These are phyloP conservation scores for Avena atlantica DNA, from an alignment of 176 grass and related monocot species.

Conservation along the genomic window DNA sequence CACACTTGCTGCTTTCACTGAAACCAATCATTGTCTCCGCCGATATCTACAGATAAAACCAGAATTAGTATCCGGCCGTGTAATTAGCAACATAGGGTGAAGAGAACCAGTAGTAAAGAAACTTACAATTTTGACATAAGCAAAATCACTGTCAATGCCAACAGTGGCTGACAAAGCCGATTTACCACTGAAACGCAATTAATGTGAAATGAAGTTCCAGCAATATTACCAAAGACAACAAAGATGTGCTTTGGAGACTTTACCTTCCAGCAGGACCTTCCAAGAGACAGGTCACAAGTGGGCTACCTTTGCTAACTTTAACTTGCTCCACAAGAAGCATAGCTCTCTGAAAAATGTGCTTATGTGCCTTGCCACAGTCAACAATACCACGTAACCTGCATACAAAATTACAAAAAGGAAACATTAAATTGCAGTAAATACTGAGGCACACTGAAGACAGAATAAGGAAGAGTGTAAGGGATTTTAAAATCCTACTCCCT, in stretches of 20 bases:
- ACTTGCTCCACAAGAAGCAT: constrained; percentile 97
- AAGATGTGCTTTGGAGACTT: constrained; percentile 12
- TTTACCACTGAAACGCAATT: constrained; percentile 63
- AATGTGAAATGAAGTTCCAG: constrained; percentile 34
- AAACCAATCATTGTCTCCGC: constrained; percentile 97
- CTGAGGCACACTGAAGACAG: neutral
- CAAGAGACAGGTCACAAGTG: constrained; percentile 95
- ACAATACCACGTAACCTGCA: constrained; percentile 86
- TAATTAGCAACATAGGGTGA: neutral
- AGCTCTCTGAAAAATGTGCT: constrained; percentile 73
- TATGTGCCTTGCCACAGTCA: constrained; percentile 82
- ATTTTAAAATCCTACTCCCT: neutral
- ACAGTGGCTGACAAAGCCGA: constrained; percentile 75
- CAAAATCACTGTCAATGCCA: constrained; percentile 95
- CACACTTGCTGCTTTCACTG: constrained; percentile 90
- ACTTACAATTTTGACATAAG: constrained; percentile 97
- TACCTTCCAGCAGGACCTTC: constrained; percentile 90
- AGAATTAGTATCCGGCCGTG: neutral
- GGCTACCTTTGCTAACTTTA: constrained; percentile 90
- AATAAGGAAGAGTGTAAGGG: constrained; percentile 20
- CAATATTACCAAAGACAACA: constrained; percentile 19
- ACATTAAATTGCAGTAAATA: constrained; percentile 14
- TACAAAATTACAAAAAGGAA: neutral
- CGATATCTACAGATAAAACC: constrained; percentile 68
- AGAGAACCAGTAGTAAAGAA: constrained; percentile 26